These are phyloP conservation scores for Hippophae gyantsensis DNA, from an alignment of 306 rosid genomes.

Conservation along the genomic window DNA sequence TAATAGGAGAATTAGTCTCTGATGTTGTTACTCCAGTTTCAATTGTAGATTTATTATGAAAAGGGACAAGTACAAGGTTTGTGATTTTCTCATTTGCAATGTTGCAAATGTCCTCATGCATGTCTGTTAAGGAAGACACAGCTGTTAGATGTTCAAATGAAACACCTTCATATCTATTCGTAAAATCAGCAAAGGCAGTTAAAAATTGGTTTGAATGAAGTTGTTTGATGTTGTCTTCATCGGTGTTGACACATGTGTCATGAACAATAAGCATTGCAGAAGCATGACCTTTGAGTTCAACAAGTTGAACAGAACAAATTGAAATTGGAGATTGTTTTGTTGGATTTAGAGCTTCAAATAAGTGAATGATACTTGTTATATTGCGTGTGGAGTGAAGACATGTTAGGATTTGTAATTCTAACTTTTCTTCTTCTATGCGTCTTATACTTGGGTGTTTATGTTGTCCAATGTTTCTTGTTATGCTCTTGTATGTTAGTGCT, in stretches of 20 bases:
- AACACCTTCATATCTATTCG: background rate
- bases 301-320: constrained; percentile 25
- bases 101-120: constrained; percentile 21
- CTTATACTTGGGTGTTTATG: background rate
- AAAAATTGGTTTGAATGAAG: background rate
- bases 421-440: constrained; percentile 3
- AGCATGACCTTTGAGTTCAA: constrained; percentile 24
- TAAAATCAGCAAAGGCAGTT: background rate
- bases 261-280: constrained; percentile 39
- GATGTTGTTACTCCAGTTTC: too few species aligned
- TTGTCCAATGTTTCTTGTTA: background rate
- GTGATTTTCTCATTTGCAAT: background rate
- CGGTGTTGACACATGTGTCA: constrained; percentile 17
- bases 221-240: background rate
- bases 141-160: constrained; percentile 9
- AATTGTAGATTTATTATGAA: too few species aligned
- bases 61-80: too few species aligned
- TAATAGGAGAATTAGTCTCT: too few species aligned
- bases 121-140: constrained; percentile 15
- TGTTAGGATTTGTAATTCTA: constrained; percentile 18
- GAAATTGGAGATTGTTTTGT: constrained; percentile 19
- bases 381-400: constrained; percentile 21
- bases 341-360: constrained; percentile 32
- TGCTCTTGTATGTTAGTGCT: background rate
- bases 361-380: constrained; percentile 26